Base-by-base conservation (phyloP, 768 basidiomycete species). In the Leucosporidium creatinivorum region DNA sequence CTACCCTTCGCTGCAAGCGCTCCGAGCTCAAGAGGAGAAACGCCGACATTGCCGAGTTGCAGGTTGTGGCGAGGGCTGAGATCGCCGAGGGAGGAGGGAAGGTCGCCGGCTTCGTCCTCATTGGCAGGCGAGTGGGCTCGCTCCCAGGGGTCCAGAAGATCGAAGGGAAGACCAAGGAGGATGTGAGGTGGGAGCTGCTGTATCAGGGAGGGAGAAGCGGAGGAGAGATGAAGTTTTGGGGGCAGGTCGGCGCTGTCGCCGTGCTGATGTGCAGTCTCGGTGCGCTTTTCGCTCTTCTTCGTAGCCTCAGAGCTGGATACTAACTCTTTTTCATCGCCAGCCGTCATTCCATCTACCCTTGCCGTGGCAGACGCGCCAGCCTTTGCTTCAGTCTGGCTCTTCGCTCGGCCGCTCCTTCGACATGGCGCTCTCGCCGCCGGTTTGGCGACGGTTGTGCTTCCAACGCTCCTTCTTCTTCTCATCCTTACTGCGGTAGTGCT, bases 111-210 rank as follows among this genome's bases (percentile, higher is more conserved):
- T 58, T 58, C 36, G 21, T 58, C 23, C 39, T 58, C n/a, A 36
- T 58, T n/a, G 57, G 57, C 9, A 39, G 36, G 33, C n/a, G 39
- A 10, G 57, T 58, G 21, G 39, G 57, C 4, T 33, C 23, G 23
- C 36, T 58, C 10, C 6, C 36, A 3, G 57, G 57, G 21, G 57
- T 25, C 1, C 6, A 33, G 36, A 39, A 25, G 39, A 58, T 58
- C 9, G 36, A 39, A 7, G 57, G 57, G 15, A 44, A 23, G 36
- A 44, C 33, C 2, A 58, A 33, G 57, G 57, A 58, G 12, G 57
- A 58, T 15, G 36, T 58, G 23, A 58, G 39, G 57, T 58, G 57
- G 57, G 36, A 58, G 21, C 3, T n/a, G 23, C n/a, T 58, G 57
- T 44, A 39, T n/a, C n/a, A 15, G 39, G 19, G 36, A 6, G 33